phyloP scores from a whole-genome alignment of 2,329 filamentous ascomycete species.

The Escovopsis sp. region DNA sequence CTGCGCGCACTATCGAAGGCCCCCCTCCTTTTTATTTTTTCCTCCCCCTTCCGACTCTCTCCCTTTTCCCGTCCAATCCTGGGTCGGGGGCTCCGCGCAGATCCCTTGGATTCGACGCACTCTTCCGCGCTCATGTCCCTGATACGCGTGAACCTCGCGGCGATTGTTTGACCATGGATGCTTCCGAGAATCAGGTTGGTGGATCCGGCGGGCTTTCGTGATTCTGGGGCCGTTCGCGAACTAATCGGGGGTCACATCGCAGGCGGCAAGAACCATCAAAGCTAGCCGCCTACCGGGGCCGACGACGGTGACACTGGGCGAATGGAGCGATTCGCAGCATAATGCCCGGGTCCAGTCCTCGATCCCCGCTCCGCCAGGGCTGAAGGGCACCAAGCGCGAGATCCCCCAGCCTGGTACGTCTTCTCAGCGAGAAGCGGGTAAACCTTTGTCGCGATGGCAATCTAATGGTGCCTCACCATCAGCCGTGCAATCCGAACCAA shows the following conservation, averaged over 20 bases:
- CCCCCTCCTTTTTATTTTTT: not conserved
- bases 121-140: not conserved
- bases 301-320: constrained; percentile 25
- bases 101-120: constrained; percentile 3
- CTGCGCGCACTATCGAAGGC: too few species aligned
- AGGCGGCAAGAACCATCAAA: constrained; percentile 17
- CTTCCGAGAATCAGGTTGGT: constrained; percentile 17
- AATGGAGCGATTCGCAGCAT: constrained; percentile 45
- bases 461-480: constrained; percentile 1
- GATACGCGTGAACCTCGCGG: constrained; percentile 5
- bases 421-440: not conserved
- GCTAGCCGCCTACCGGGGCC: constrained; percentile 19
- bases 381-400: constrained; percentile 36
- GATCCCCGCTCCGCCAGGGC: constrained; percentile 23
- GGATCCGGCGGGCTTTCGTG: not conserved
- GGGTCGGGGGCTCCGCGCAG: not conserved
- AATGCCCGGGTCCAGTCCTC: constrained; percentile 36
- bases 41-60: not conserved
- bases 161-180: constrained; percentile 17
- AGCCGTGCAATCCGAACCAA: constrained; percentile 42
- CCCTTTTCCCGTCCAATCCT: not conserved
- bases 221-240: too few species aligned
- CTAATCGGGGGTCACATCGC: not conserved
- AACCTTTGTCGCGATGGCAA: not conserved
- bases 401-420: constrained; percentile 29